A percentile compares a stretch with the other conserved stretches of the same genome.
Conservation (phyloP, 2,329 filamentous ascomycete genomes). For the Blumeria hordei region DNA sequence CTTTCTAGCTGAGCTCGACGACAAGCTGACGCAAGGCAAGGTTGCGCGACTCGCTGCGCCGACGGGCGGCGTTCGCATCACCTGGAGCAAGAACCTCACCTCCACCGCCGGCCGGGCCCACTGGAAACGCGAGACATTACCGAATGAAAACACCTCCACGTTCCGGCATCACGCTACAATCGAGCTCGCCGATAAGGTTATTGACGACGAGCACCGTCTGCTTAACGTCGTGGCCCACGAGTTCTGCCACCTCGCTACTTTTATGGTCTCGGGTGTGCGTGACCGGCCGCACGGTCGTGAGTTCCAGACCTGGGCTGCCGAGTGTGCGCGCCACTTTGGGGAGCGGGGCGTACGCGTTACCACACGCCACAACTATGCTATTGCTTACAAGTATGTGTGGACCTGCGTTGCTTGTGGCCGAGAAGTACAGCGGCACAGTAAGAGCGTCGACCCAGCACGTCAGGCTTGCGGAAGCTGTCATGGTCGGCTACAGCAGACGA, state of each 20-base stretch:
- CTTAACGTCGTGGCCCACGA: constrained; percentile 90
- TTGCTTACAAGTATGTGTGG: constrained; percentile 87
- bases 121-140: constrained; percentile 38
- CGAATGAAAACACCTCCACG: constrained; percentile 11
- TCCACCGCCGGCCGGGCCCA: constrained; percentile 56
- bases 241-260: constrained; percentile 83
- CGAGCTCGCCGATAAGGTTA: constrained; percentile 72
- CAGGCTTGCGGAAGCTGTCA: constrained; percentile 63
- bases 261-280: constrained; percentile 56
- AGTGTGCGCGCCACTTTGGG: constrained; percentile 30
- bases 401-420: constrained; percentile 41
- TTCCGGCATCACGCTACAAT: constrained; percentile 46
- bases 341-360: constrained; percentile 50
- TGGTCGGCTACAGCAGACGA: constrained; percentile 46
- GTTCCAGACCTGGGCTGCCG: constrained; percentile 53
- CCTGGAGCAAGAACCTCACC: constrained; percentile 58
- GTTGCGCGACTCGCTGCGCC: constrained; percentile 31
- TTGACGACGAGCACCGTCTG: constrained; percentile 51
- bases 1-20: constrained; percentile 49
- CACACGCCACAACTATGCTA: constrained; percentile 72
- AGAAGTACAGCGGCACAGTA: constrained; percentile 65
- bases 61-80: constrained; percentile 46
- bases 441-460: constrained; percentile 49
- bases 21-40: constrained; percentile 32
- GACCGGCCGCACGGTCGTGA: constrained; percentile 61